Evolutionary conservation across 169 alveolate genomes (phyloP), one percentile per base, ranked within the genome.

Genomic region (Babesia bigemina): DNA sequence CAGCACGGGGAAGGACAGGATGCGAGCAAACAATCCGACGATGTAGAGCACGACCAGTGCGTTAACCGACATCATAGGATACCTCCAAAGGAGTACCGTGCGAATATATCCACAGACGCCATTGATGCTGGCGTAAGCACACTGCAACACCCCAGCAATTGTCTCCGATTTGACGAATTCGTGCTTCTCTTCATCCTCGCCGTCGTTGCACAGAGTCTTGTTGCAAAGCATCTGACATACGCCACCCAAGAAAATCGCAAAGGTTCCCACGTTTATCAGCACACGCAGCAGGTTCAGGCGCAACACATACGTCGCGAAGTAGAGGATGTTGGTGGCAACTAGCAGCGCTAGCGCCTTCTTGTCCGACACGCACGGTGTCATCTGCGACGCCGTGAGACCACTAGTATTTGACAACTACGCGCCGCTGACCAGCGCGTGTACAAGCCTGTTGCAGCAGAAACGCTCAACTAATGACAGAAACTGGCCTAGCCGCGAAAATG

Each of bases 261-360:
- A 36, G 49, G 48, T 45, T 4, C 50, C 63, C 24, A 62, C 12
- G 55, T 81, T 81, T 59, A 42, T 17, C 69, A 81, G 36, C 24
- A 81, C 56, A 28, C 67, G 29, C 39, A 81, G 59, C 8, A 79
- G 78, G 19, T 76, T 58, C 21, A 73, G 4, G 24, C 76, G 60
- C 26, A 81, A 19, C 19, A 81, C 78, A 70, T 72, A 73, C 21
- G 79, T 65, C 16, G 84, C 61, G 49, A 81, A 72, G 72, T 73
- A 74, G 4, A 71, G 50, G 26, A 74, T 21, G 79, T 81, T 81
- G 66, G 75, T 55, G n/a, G 76, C 65, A 4, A 67, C 63, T 36
- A 81, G 61, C 50, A 81, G 65, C 36, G 56, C 44, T 56, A 72
- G 22, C 3, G 76, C 76, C 56, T 50, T 50, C 76, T 44, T 67